A percentile compares a stretch with the other conserved stretches of the same genome.
Evolutionary conservation across 306 rosid genomes (phyloP).

Genomic region (Cucurbita moschata): DNA sequence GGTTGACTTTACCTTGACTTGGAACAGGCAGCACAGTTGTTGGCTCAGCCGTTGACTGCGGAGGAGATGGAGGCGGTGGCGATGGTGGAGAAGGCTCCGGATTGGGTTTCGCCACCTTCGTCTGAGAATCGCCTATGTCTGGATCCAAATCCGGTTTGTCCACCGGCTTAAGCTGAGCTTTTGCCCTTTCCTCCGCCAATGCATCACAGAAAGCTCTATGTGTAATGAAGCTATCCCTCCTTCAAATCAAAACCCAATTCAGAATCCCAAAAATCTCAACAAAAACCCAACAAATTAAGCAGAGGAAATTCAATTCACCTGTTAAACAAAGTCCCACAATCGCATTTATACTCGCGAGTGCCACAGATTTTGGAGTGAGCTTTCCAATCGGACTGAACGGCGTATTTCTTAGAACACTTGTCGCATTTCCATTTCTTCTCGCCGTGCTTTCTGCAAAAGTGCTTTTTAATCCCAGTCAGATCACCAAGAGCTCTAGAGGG

Average conservation of each 20-base stretch:
- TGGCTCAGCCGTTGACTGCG: constrained; percentile 25
- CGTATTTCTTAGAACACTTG: constrained; percentile 81
- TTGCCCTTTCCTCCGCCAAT: constrained; percentile 61
- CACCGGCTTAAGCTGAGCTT: constrained; percentile 22
- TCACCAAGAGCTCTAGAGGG: constrained; percentile 82
- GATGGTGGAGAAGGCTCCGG: constrained; percentile 15
- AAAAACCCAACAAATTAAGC: not conserved
- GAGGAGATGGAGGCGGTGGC: constrained; percentile 12
- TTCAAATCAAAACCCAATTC: constrained; percentile 16
- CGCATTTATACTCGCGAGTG: constrained; percentile 84
- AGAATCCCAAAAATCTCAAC: constrained; percentile 11
- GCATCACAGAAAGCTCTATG: constrained; percentile 95
- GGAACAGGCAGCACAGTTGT: constrained; percentile 32
- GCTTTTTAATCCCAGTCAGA: constrained; percentile 87
- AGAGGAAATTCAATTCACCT: constrained; percentile 19
- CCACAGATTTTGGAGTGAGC: constrained; percentile 91
- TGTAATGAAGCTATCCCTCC: constrained; percentile 92
- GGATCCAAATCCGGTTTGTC: constrained; percentile 1
- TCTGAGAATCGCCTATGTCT: constrained; percentile 12
- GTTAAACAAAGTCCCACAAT: constrained; percentile 69
- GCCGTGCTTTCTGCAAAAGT: constrained; percentile 84
- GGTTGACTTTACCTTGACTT: constrained; percentile 38
- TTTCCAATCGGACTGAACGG: constrained; percentile 96
- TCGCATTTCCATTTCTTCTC: constrained; percentile 99
- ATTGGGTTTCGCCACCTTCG: constrained; percentile 7